Conservation (phyloP, 352 stramenopile genomes). For the Elongisporangium undulatum region DNA sequence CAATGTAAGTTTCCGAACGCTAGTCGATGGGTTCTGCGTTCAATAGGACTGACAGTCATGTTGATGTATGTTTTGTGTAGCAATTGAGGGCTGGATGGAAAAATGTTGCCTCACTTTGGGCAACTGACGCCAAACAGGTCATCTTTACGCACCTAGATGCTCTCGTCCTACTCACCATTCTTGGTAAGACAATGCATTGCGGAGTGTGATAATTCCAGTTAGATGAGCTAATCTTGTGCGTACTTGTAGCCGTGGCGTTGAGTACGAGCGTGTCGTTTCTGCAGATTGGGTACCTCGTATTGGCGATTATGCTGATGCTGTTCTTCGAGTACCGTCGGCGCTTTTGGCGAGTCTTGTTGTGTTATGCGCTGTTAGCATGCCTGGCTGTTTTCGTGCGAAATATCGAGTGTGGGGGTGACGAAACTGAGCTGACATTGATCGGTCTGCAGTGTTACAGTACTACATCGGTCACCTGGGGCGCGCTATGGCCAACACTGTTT, state of each 20-base stretch:
- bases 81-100: constrained; percentile 49
- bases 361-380: constrained; percentile 66
- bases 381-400: constrained; percentile 79
- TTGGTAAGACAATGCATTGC: constrained; percentile 30
- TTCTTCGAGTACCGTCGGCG: constrained; percentile 76
- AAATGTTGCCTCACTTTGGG: constrained; percentile 51
- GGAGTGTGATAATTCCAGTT: not conserved
- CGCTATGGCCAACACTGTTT: constrained; percentile 78
- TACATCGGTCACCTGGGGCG: constrained; percentile 50
- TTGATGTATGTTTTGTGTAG: constrained; percentile 16
- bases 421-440: constrained; percentile 41
- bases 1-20: constrained; percentile 24
- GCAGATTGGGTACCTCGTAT: constrained; percentile 79
- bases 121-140: constrained; percentile 66
- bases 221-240: constrained; percentile 1
- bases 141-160: constrained; percentile 75
- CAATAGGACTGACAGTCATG: not conserved
- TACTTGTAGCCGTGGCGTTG: constrained; percentile 57
- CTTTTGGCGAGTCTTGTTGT: constrained; percentile 74
- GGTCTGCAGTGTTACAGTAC: constrained; percentile 70
- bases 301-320: constrained; percentile 73
- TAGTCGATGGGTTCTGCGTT: not conserved
- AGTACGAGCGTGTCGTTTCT: constrained; percentile 81
- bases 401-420: constrained; percentile 49
- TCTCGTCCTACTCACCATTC: constrained; percentile 76